A percentile compares a stretch with the other conserved stretches of the same genome.
phyloP scores from a whole-genome alignment of 2,329 filamentous ascomycete species.

The Aureobasidium lini region DNA sequence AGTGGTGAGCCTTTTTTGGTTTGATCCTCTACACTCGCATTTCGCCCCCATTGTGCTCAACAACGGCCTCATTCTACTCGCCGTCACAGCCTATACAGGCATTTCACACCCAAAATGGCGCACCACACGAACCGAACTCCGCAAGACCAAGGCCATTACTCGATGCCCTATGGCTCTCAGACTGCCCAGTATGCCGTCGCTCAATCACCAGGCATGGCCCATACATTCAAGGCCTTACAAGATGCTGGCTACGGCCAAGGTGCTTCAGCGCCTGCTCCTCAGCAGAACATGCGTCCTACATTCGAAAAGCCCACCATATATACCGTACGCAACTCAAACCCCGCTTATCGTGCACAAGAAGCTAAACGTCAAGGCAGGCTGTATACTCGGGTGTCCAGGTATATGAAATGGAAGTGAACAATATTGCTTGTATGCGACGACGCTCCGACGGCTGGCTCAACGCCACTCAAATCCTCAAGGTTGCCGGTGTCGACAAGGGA shows the following conservation, averaged over 20 bases:
- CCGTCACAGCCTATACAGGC: background rate
- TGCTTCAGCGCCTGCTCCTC: constrained; percentile 1
- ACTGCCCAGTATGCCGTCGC: constrained; percentile 1
- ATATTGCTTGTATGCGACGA: constrained; percentile 89
- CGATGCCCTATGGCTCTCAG: constrained; percentile 14
- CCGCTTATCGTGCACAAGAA: background rate
- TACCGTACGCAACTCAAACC: constrained; percentile 30
- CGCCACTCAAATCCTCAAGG: constrained; percentile 95
- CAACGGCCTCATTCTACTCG: background rate
- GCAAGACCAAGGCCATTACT: constrained; percentile 2
- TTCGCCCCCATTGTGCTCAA: background rate
- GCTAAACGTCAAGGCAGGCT: constrained; percentile 44
- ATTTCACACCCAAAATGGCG: background rate
- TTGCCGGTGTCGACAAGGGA: constrained; percentile 93
- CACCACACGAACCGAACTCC: constrained; percentile 3
- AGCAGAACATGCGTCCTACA: constrained; percentile 10
- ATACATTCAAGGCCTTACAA: constrained; percentile 9
- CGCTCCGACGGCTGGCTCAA: constrained; percentile 95
- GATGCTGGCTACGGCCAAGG: constrained; percentile 11
- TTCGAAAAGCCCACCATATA: constrained; percentile 42
- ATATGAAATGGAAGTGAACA: constrained; percentile 97
- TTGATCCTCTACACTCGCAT: background rate
- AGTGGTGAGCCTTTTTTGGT: background rate
- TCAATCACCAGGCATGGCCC: constrained; percentile 12
- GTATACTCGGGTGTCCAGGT: constrained; percentile 94